Evolutionary conservation across 1,284 basidiomycete species (phyloP).

Genomic region (Rhodotorula sp.): DNA sequence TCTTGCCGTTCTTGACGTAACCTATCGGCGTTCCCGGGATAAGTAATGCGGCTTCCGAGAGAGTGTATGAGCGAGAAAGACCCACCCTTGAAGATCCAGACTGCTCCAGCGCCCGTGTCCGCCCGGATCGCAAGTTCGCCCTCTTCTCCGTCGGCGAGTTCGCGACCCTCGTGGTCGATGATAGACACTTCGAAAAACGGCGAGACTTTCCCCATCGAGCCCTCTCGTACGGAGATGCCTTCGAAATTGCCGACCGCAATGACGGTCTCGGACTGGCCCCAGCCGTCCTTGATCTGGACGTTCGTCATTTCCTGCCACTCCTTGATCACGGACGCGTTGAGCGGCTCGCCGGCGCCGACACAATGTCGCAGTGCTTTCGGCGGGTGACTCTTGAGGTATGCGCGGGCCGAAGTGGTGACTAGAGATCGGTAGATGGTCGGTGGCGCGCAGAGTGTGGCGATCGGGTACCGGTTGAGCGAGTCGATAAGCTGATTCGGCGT

Average conservation of each 20-base stretch:
- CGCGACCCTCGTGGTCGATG: constrained; percentile 24
- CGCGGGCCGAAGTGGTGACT: constrained; percentile 12
- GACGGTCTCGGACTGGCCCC: constrained; percentile 35
- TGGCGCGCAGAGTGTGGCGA: constrained; percentile 35
- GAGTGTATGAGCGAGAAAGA: background rate
- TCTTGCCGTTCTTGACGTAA: constrained; percentile 39
- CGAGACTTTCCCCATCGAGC: constrained; percentile 35
- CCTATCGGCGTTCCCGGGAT: constrained; percentile 5
- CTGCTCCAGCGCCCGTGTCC: constrained; percentile 25
- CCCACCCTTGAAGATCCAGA: constrained; percentile 41
- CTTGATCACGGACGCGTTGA: constrained; percentile 34
- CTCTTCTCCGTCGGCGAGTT: constrained; percentile 28
- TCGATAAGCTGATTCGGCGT: constrained; percentile 23
- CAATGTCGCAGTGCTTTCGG: constrained; percentile 25
- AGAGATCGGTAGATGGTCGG: constrained; percentile 39
- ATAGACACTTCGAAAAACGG: constrained; percentile 33
- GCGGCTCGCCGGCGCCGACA: constrained; percentile 37
- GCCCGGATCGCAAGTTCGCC: constrained; percentile 31
- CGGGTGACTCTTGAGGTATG: constrained; percentile 9
- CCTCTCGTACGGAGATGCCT: constrained; percentile 8
- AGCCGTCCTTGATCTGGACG: constrained; percentile 31
- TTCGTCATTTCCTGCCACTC: constrained; percentile 26
- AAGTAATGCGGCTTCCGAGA: too few relatives aligned
- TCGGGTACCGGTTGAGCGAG: constrained; percentile 30
- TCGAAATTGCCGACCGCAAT: constrained; percentile 18